phyloP scores from a whole-genome alignment of 768 basidiomycete species.

The Leccinum disarticulatum region DNA sequence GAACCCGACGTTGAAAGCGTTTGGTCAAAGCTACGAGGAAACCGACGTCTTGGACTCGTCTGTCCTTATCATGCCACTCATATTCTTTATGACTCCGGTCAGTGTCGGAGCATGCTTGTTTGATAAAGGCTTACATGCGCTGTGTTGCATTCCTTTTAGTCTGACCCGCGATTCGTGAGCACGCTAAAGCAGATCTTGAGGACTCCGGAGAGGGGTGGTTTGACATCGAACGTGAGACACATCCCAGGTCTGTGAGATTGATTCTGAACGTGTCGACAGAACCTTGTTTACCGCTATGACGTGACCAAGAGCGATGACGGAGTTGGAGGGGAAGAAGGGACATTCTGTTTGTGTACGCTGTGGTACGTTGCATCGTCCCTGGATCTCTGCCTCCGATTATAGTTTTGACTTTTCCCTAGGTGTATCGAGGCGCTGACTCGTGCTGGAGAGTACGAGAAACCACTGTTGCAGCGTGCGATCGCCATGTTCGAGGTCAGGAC shows the following conservation, averaged over 20 bases:
- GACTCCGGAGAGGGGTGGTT: slow-evolving; percentile 85
- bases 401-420: slow-evolving; percentile 39
- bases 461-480: slow-evolving; percentile 65
- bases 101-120: slow-evolving; percentile 25
- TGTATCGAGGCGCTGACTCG: slow-evolving; percentile 87
- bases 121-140: not conserved
- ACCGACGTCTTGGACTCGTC: slow-evolving; percentile 80
- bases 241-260: not conserved
- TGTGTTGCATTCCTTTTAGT: slow-evolving; percentile 43
- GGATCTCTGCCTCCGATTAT: not conserved
- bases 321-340: slow-evolving; percentile 94
- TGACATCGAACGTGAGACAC: slow-evolving; percentile 73
- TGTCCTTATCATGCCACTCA: slow-evolving; percentile 88
- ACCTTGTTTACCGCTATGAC: slow-evolving; percentile 89
- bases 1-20: too few relatives aligned
- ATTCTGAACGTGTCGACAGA: slow-evolving; percentile 41
- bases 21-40: slow-evolving; percentile 91
- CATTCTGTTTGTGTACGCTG: slow-evolving; percentile 86
- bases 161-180: slow-evolving; percentile 84
- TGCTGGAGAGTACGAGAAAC: slow-evolving; percentile 74
- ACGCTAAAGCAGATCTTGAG: slow-evolving; percentile 83
- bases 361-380: slow-evolving; percentile 46
- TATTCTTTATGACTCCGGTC: slow-evolving; percentile 86
- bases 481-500: slow-evolving; percentile 83
- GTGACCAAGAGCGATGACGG: slow-evolving; percentile 84